Conservation (phyloP, 2,329 filamentous ascomycete genomes). For the Exserohilum turcica region DNA sequence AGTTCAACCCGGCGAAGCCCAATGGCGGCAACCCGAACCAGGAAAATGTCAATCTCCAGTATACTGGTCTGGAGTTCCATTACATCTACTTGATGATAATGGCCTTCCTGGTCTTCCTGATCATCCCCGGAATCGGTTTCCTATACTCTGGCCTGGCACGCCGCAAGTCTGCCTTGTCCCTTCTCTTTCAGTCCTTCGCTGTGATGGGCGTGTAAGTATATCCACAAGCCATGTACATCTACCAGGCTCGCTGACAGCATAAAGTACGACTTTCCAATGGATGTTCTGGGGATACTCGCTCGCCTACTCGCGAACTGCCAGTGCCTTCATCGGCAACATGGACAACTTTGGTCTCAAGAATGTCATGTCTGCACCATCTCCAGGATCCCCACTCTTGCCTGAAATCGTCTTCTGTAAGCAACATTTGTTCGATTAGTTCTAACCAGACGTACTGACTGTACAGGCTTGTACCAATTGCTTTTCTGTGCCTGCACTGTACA, state of each 20-base stretch:
- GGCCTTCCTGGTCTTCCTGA: conserved; percentile 67
- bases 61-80: conserved; percentile 63
- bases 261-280: conserved; percentile 61
- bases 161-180: conserved; percentile 64
- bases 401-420: conserved; percentile 66
- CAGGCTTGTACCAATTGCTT: conserved; percentile 63
- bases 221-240: not conserved
- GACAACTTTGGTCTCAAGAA: conserved; percentile 66
- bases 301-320: conserved; percentile 64
- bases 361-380: conserved; percentile 64
- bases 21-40: conserved; percentile 60
- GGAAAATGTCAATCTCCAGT: conserved; percentile 64
- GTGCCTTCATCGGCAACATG: conserved; percentile 67
- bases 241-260: conserved; percentile 2
- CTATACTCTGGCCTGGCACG: conserved; percentile 68
- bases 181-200: conserved; percentile 67
- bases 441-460: not conserved
- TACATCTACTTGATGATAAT: conserved; percentile 66
- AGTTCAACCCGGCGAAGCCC: conserved; percentile 51
- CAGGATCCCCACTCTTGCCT: conserved; percentile 61
- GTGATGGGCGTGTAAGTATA: conserved; percentile 57
- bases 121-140: conserved; percentile 69
- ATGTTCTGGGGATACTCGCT: conserved; percentile 70
- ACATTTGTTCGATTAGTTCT: not conserved
- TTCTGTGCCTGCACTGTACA: conserved; percentile 67